Evolutionary conservation across 495 filamentous ascomycete species (phyloP), one percentile per base, ranked within the genome.

Genomic region (Hypoxylon crocopeplum): DNA sequence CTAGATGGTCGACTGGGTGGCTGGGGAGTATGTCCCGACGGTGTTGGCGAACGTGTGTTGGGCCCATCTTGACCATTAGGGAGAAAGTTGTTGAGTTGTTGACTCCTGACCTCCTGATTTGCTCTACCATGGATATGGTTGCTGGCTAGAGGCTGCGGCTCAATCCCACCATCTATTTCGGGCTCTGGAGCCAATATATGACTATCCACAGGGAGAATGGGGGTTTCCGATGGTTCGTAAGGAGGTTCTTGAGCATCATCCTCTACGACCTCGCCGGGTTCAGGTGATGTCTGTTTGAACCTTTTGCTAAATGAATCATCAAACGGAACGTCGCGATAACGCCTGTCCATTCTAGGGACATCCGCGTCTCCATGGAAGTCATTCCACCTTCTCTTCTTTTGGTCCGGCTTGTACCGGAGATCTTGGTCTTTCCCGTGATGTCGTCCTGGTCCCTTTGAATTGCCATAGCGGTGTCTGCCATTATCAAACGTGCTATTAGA

Each of bases 201-300:
- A 27, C 40, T 33, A 17, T 30, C 24, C 1, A 7, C 13, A 13
- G 32, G 19, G n/a, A 49, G 7, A 6, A 3, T 5, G 0, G 29
- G 20, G 1, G 33, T 36, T 15, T 56, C 36, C 12, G 52, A 25
- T n/a, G 49, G 49, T 37, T 60, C 33, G 40, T 64, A 47, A 22
- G 60, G 30, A 15, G 56, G 19, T 29, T 48, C 48, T 33, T 66
- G 50, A 33, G 45, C 46, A 7, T 60, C 57, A 16, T 29, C 20
- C 20, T 70, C 65, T 25, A 64, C 46, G 21, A 70, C 55, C 40
- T 70, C 68, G n/a, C 68, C 68, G 19, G 65, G 68, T 20, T 70
- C 68, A 24, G 68, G 68, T 21, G 68, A 70, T 32, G 30, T 33
- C 22, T 41, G 38, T 44, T 33, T 56, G 3, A 46, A 20, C 24